Conservation (phyloP, 306 rosid species). For the Vicia faba region DNA sequence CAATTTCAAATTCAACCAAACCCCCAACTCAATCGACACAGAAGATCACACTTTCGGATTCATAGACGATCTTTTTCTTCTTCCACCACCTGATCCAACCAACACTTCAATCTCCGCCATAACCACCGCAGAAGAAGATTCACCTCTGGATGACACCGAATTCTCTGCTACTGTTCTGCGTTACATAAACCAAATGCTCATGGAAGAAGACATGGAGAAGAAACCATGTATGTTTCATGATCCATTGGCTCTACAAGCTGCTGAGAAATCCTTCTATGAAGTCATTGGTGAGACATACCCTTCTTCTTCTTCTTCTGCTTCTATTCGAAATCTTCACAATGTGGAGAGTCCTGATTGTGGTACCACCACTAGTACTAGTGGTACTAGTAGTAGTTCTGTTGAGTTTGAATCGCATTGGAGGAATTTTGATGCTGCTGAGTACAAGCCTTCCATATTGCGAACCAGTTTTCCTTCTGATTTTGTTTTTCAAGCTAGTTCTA, state of each 20-base stretch:
- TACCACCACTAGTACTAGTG: slow-evolving; percentile 25
- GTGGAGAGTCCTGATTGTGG: slow-evolving; percentile 45
- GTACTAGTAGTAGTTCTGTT: slow-evolving; percentile 19
- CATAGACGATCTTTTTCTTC: slow-evolving; percentile 23
- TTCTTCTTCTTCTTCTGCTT: slow-evolving; percentile 4
- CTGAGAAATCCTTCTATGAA: slow-evolving; percentile 67
- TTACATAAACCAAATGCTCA: slow-evolving; percentile 71
- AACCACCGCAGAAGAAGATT: slow-evolving; percentile 4
- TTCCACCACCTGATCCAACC: slow-evolving; percentile 34
- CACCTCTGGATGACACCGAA: slow-evolving; percentile 11
- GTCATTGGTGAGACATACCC: slow-evolving; percentile 56
- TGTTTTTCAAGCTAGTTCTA: slow-evolving; percentile 51
- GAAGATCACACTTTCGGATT: slow-evolving; percentile 37
- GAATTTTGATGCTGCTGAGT: slow-evolving; percentile 34
- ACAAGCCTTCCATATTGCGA: slow-evolving; percentile 43
- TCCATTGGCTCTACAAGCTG: slow-evolving; percentile 63
- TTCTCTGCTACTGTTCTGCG: slow-evolving; percentile 48
- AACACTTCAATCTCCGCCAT: background rate
- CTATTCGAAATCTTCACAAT: slow-evolving; percentile 30
- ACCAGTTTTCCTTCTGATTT: slow-evolving; percentile 46
- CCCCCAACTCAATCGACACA: background rate
- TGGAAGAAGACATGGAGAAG: slow-evolving; percentile 73
- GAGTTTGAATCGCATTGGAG: slow-evolving; percentile 42
- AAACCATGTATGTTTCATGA: slow-evolving; percentile 57
- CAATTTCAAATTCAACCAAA: slow-evolving; percentile 14